These are phyloP conservation scores for Seminavis robusta DNA, from an alignment of 108 stramenopile genomes.

Conservation along the genomic window DNA sequence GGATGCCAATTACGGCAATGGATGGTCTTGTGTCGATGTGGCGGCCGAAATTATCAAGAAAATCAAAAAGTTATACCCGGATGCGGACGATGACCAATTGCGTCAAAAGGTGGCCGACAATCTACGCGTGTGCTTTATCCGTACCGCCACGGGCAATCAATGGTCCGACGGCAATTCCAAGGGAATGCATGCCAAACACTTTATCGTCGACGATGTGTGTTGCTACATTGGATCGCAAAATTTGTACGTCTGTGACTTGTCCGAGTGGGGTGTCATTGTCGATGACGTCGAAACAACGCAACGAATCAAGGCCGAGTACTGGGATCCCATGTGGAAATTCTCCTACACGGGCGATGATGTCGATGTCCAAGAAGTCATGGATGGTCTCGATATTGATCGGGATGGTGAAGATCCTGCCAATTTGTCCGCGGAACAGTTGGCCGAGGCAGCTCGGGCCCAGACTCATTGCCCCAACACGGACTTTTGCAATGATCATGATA, in stretches of 20 bases:
- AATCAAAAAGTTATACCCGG: conserved; percentile 2
- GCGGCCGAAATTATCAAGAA: conserved; percentile 11
- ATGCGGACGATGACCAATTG: conserved; percentile 6
- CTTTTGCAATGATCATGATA: too few relatives aligned
- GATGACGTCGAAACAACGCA: conserved; percentile 6
- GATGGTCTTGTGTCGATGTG: conserved; percentile 41
- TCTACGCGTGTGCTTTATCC: conserved; percentile 17
- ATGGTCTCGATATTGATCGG: conserved; percentile 40
- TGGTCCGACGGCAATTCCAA: conserved; percentile 25
- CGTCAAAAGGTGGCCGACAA: conserved; percentile 7
- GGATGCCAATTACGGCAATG: conserved; percentile 40
- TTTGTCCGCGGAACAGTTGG: too few relatives aligned
- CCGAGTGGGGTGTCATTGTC: conserved; percentile 20
- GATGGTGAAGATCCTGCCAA: too few relatives aligned
- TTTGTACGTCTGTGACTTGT: conserved; percentile 6
- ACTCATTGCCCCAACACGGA: too few relatives aligned
- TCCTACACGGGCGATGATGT: conserved; percentile 39
- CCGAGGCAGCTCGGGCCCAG: too few relatives aligned
- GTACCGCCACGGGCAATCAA: background rate
- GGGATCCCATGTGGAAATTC: conserved; percentile 27
- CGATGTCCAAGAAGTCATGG: conserved; percentile 38
- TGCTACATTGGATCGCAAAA: conserved; percentile 20
- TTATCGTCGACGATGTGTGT: conserved; percentile 19
- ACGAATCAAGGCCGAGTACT: conserved; percentile 2
- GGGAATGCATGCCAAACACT: conserved; percentile 29